A percentile compares a stretch with the other conserved stretches of the same genome.
These are phyloP conservation scores for Penicillium glabrum DNA, from an alignment of 2,329 filamentous ascomycete species.

Conservation along the genomic window DNA sequence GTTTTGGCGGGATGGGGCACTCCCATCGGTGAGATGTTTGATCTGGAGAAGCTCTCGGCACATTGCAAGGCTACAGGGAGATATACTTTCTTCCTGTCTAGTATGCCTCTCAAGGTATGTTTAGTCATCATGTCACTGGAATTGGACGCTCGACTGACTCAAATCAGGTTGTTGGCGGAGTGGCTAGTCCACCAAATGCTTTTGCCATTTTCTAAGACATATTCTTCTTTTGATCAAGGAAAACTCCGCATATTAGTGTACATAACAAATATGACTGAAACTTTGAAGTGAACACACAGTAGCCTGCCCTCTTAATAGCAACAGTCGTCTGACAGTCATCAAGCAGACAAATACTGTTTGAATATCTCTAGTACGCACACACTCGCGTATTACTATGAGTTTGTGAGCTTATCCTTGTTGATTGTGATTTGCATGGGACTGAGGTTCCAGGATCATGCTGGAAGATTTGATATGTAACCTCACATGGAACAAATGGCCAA, in stretches of 20 bases:
- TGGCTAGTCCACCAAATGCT: constrained; percentile 24
- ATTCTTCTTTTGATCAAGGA: background rate
- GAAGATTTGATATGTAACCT: background rate
- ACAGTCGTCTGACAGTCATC: background rate
- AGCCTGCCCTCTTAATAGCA: background rate
- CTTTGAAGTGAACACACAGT: background rate
- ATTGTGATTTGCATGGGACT: background rate
- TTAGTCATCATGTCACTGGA: background rate
- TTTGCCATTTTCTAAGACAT: constrained; percentile 22
- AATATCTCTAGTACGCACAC: background rate
- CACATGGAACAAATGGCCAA: background rate
- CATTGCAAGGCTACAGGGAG: constrained; percentile 29
- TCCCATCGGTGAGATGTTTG: constrained; percentile 37
- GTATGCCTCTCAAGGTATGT: constrained; percentile 32
- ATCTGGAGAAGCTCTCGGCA: constrained; percentile 33
- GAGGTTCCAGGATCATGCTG: background rate
- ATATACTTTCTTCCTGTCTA: constrained; percentile 36
- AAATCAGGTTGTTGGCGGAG: constrained; percentile 21
- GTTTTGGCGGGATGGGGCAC: constrained; percentile 31
- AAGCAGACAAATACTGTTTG: background rate
- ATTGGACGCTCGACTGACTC: background rate
- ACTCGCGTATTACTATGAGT: too few species aligned
- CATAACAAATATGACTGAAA: background rate
- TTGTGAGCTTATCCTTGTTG: background rate
- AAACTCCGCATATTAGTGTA: background rate